These are phyloP conservation scores for Echeveria elegans DNA, from an alignment of 164 flowering plant species.

Conservation along the genomic window DNA sequence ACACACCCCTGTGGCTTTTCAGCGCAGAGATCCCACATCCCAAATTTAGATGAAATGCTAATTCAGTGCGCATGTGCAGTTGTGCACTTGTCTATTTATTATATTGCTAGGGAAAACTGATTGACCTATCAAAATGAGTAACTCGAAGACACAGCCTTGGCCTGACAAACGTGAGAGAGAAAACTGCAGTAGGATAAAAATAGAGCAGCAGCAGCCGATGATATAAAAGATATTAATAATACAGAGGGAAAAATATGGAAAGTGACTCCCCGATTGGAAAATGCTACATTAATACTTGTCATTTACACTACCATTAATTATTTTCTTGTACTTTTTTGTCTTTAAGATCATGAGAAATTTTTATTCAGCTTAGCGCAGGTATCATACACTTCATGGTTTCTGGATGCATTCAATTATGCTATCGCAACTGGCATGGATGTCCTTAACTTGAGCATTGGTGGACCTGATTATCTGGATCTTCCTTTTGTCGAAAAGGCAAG, in stretches of 20 bases:
- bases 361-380: slow-evolving; percentile 97
- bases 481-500: slow-evolving; percentile 97
- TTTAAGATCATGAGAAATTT: slow-evolving; percentile 55
- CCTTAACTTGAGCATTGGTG: slow-evolving; percentile 94
- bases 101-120: background rate
- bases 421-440: slow-evolving; percentile 95
- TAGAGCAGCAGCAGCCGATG: background rate
- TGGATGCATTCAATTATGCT: slow-evolving; percentile 99
- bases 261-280: background rate
- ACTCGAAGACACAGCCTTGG: background rate
- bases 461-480: slow-evolving; percentile 97
- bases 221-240: background rate
- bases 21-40: background rate
- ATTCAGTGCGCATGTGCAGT: background rate
- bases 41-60: background rate
- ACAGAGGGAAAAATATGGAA: background rate
- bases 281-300: background rate
- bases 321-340: background rate
- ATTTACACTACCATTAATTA: background rate
- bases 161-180: background rate
- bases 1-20: background rate
- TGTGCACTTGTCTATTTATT: background rate
- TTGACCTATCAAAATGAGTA: background rate
- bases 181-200: background rate
- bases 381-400: slow-evolving; percentile 99